phyloP scores from a whole-genome alignment of 768 basidiomycete species.

The Suillus luteus region DNA sequence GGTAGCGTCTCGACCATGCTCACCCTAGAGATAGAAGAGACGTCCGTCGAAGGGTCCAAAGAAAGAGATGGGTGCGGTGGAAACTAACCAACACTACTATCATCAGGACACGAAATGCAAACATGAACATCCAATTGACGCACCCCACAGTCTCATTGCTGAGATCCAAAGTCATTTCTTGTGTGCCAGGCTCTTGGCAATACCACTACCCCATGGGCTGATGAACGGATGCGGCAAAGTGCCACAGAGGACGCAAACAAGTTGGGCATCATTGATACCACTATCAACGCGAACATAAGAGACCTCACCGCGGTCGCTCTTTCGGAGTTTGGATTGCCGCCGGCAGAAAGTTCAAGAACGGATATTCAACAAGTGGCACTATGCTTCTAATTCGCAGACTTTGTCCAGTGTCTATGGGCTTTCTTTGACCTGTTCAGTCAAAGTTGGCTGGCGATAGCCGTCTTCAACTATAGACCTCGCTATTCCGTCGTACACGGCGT shows the following conservation, averaged over 20 bases:
- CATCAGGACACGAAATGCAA: neutral
- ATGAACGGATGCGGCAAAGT: neutral
- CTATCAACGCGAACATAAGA: neutral
- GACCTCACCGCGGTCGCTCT: neutral
- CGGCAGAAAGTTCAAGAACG: neutral
- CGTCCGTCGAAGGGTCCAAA: neutral
- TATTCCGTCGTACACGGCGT: constrained; percentile 23
- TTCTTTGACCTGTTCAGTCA: neutral
- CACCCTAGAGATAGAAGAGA: neutral
- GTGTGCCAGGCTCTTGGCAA: neutral
- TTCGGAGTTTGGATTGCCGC: neutral
- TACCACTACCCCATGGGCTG: neutral
- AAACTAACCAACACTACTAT: neutral
- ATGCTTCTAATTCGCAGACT: neutral
- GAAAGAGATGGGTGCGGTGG: neutral
- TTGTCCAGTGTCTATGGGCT: neutral
- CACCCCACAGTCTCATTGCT: neutral
- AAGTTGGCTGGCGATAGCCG: constrained; percentile 25
- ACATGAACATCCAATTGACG: neutral
- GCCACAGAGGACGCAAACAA: neutral
- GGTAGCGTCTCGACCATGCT: neutral
- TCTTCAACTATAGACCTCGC: constrained; percentile 24
- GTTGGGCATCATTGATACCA: neutral
- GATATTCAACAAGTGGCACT: neutral
- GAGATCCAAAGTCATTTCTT: neutral